Conservation (phyloP, 2,329 filamentous ascomycete species). For the Colletotrichum australisinense region DNA sequence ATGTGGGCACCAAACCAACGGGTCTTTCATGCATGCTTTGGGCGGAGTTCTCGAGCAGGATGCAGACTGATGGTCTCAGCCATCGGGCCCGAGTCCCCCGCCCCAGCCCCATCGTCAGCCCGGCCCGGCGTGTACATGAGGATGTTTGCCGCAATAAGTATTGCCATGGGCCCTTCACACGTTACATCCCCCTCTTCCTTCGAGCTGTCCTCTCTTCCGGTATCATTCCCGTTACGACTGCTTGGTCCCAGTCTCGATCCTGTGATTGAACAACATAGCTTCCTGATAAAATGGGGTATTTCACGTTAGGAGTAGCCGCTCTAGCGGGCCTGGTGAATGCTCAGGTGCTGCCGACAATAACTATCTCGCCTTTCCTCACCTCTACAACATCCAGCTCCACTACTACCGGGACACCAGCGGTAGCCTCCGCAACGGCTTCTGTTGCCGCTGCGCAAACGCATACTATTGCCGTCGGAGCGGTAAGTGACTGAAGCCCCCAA, state of each 20-base stretch:
- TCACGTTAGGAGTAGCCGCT: neutral
- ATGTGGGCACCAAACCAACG: neutral
- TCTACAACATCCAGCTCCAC: neutral
- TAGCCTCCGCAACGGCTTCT: neutral
- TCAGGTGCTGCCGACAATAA: slow-evolving; percentile 6
- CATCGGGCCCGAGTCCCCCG: slow-evolving; percentile 17
- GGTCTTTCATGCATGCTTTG: neutral
- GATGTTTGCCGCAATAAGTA: slow-evolving; percentile 25
- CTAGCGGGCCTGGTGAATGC: slow-evolving; percentile 10
- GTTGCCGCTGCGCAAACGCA: slow-evolving; percentile 7
- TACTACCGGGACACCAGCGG: neutral
- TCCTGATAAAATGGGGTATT: slow-evolving; percentile 9
- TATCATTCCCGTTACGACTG: neutral
- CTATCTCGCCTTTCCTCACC: slow-evolving; percentile 14
- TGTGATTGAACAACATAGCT: neutral
- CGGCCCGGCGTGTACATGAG: neutral
- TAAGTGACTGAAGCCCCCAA: neutral
- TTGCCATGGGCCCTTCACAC: neutral
- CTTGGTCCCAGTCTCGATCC: neutral
- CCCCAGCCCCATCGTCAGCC: slow-evolving; percentile 5
- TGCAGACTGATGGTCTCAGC: slow-evolving; percentile 16
- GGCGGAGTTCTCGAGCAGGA: slow-evolving; percentile 2
- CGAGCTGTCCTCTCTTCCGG: neutral
- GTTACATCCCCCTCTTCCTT: neutral
- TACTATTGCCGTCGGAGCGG: slow-evolving; percentile 34